A percentile compares a stretch with the other conserved stretches of the same genome.
Evolutionary conservation across 2,329 filamentous ascomycete genomes (phyloP).

Genomic region (Cercospora beticola): DNA sequence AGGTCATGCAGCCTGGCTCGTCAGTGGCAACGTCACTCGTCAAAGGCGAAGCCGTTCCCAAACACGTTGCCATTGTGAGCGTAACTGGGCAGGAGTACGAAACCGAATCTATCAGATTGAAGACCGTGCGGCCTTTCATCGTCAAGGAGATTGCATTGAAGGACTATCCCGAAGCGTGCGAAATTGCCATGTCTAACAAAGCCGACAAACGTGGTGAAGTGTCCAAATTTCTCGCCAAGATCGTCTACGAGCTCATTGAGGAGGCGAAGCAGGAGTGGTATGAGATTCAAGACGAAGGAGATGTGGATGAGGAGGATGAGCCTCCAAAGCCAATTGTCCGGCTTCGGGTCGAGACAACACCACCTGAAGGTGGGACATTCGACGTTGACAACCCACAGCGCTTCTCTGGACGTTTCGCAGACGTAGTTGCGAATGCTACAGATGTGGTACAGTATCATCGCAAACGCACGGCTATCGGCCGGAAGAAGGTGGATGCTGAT

Average conservation of each 20-base stretch:
- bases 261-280: slow-evolving; percentile 81
- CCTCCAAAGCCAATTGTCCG: slow-evolving; percentile 80
- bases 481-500: slow-evolving; percentile 53
- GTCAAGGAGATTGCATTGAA: slow-evolving; percentile 77
- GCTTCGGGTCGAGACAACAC: slow-evolving; percentile 85
- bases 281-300: slow-evolving; percentile 59
- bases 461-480: slow-evolving; percentile 66
- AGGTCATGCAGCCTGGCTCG: slow-evolving; percentile 96
- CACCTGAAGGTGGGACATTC: slow-evolving; percentile 79
- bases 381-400: slow-evolving; percentile 94
- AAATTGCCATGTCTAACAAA: slow-evolving; percentile 79
- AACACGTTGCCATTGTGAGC: slow-evolving; percentile 83
- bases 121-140: slow-evolving; percentile 86
- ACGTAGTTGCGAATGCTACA: slow-evolving; percentile 88
- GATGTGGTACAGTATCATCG: slow-evolving; percentile 92
- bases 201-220: slow-evolving; percentile 57
- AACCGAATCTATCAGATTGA: slow-evolving; percentile 77
- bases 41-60: slow-evolving; percentile 83
- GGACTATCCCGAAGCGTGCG: slow-evolving; percentile 73
- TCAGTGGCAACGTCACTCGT: slow-evolving; percentile 92
- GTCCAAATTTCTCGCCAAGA: slow-evolving; percentile 69
- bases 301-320: slow-evolving; percentile 57
- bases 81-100: slow-evolving; percentile 81
- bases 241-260: slow-evolving; percentile 84
- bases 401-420: slow-evolving; percentile 88